These are phyloP conservation scores for Fulvia fulva DNA, from an alignment of 2,329 filamentous ascomycete species.

Conservation along the genomic window DNA sequence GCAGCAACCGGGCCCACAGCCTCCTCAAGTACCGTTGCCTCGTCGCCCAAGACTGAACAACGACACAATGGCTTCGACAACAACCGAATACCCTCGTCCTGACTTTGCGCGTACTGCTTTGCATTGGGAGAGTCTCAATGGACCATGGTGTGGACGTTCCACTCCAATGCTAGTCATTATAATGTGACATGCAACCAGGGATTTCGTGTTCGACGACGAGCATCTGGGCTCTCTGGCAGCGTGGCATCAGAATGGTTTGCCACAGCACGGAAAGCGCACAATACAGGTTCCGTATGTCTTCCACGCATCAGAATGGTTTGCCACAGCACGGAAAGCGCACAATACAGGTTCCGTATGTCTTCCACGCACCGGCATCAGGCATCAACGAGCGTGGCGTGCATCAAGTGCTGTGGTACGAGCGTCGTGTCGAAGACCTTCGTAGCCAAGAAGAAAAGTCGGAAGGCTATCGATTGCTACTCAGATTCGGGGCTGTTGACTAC, in stretches of 20 bases:
- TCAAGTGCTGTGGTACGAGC: slow-evolving; percentile 66
- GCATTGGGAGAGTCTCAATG: slow-evolving; percentile 59
- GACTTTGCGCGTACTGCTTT: slow-evolving; percentile 58
- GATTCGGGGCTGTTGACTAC: slow-evolving; percentile 62
- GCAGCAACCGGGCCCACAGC: slow-evolving; percentile 3
- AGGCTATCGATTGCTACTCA: slow-evolving; percentile 46
- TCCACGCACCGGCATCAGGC: slow-evolving; percentile 61
- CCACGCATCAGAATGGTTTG: slow-evolving; percentile 55
- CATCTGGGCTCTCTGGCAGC: slow-evolving; percentile 51
- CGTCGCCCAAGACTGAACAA: not conserved
- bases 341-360: slow-evolving; percentile 63
- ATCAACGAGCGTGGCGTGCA: slow-evolving; percentile 60
- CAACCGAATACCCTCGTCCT: slow-evolving; percentile 55
- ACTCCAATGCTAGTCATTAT: slow-evolving; percentile 35
- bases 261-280: slow-evolving; percentile 45
- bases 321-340: slow-evolving; percentile 47
- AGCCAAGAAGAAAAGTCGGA: slow-evolving; percentile 19
- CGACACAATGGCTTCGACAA: slow-evolving; percentile 9
- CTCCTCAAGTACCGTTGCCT: not conserved
- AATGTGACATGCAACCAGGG: slow-evolving; percentile 12
- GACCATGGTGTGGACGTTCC: slow-evolving; percentile 55
- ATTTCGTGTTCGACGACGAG: slow-evolving; percentile 62
- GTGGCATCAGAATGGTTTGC: slow-evolving; percentile 55
- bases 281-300: slow-evolving; percentile 65
- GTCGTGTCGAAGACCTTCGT: slow-evolving; percentile 28